Evolutionary conservation across 495 filamentous ascomycete species (phyloP).

Genomic region (Penicillium taxi): DNA sequence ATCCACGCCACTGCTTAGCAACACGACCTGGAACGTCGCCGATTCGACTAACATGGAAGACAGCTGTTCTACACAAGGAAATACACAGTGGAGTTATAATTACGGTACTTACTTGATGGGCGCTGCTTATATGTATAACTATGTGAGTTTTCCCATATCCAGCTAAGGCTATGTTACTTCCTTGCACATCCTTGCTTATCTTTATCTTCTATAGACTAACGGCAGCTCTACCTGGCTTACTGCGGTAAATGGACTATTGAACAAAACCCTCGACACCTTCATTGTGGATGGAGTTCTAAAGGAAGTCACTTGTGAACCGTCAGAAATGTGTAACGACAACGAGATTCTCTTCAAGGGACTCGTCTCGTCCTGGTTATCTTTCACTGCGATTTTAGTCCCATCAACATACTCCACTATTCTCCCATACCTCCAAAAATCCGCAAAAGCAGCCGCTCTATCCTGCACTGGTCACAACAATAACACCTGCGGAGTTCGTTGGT

Average conservation of each 20-base stretch:
- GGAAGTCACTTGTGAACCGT: constrained; percentile 59
- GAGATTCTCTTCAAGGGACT: constrained; percentile 83
- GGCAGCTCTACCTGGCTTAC: constrained; percentile 38
- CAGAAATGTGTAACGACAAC: constrained; percentile 55
- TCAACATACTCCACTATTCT: constrained; percentile 57
- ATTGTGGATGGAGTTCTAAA: constrained; percentile 42
- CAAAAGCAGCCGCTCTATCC: constrained; percentile 57
- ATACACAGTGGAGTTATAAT: constrained; percentile 64
- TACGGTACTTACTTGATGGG: constrained; percentile 62
- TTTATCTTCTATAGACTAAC: constrained; percentile 10
- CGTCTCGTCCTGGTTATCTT: constrained; percentile 67
- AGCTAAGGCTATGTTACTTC: not conserved
- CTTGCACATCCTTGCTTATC: not conserved
- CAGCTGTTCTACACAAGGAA: constrained; percentile 48
- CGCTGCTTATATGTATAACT: constrained; percentile 65
- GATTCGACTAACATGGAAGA: constrained; percentile 51
- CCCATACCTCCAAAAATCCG: constrained; percentile 57
- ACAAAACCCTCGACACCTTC: constrained; percentile 42
- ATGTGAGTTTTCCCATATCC: constrained; percentile 28
- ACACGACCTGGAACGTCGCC: constrained; percentile 43
- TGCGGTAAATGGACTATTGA: constrained; percentile 47
- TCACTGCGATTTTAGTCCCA: constrained; percentile 56
- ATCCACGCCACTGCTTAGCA: constrained; percentile 41
- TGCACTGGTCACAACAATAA: constrained; percentile 57
- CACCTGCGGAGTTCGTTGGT: constrained; percentile 70